phyloP scores from a whole-genome alignment of 371 early-diverging fungal species.

The Syncephalastrum contaminatum region DNA sequence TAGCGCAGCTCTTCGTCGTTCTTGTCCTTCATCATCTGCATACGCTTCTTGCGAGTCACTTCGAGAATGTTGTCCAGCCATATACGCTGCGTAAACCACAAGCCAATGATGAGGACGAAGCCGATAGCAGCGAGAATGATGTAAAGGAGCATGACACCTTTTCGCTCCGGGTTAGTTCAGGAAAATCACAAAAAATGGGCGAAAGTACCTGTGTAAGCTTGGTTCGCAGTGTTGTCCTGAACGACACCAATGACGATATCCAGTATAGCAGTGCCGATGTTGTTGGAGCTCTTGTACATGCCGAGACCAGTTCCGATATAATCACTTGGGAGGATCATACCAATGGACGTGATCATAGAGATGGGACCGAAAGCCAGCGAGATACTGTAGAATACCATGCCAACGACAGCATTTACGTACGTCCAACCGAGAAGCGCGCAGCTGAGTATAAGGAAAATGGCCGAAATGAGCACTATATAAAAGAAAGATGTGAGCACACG shows the following conservation, averaged over 20 bases:
- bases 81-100: constrained; percentile 31
- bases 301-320: constrained; percentile 59
- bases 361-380: constrained; percentile 55
- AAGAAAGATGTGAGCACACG: no score
- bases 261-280: constrained; percentile 49
- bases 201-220: constrained; percentile 27
- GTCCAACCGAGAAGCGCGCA: constrained; percentile 46
- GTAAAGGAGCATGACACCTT: constrained; percentile 41
- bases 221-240: constrained; percentile 42
- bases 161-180: not conserved
- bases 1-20: constrained; percentile 36
- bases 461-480: constrained; percentile 26
- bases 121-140: constrained; percentile 34
- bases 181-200: not conserved
- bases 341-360: constrained; percentile 51
- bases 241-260: constrained; percentile 52
- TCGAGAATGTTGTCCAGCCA: constrained; percentile 34
- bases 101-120: constrained; percentile 26
- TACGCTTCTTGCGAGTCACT: constrained; percentile 28
- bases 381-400: constrained; percentile 48
- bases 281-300: constrained; percentile 47
- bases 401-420: constrained; percentile 38
- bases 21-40: constrained; percentile 38
- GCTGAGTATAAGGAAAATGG: constrained; percentile 44
- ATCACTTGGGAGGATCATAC: constrained; percentile 48